These are phyloP conservation scores for Cynara cardunculus DNA, from an alignment of 129 eudicot genomes.

Conservation along the genomic window DNA sequence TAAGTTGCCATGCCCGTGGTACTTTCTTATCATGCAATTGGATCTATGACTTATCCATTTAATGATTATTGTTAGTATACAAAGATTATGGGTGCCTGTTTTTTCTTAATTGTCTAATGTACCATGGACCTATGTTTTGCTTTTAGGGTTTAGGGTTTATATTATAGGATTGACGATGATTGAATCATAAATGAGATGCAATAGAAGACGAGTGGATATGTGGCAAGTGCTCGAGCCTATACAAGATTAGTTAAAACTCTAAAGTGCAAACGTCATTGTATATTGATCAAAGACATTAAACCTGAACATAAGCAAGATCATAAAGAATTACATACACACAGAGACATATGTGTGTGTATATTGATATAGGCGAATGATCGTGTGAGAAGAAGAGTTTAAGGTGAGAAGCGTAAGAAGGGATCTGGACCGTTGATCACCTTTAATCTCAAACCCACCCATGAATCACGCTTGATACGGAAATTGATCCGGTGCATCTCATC, in stretches of 20 bases:
- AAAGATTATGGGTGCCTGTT: background rate
- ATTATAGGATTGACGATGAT: background rate
- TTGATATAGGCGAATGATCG: too few relatives aligned
- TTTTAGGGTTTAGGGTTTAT: background rate
- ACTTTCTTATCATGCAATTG: conserved; percentile 8
- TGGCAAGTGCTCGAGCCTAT: background rate
- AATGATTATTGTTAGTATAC: background rate
- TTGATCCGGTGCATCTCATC: too few relatives aligned
- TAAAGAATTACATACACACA: too few relatives aligned
- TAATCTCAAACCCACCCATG: too few relatives aligned
- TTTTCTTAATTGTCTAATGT: background rate
- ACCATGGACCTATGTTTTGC: background rate
- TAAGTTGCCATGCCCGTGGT: conserved; percentile 5
- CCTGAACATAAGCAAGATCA: background rate
- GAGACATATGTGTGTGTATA: too few relatives aligned
- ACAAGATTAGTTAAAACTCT: background rate
- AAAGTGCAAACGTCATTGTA: background rate
- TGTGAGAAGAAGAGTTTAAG: too few relatives aligned
- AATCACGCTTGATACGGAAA: too few relatives aligned
- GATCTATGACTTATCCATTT: background rate
- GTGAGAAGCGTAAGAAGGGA: too few relatives aligned
- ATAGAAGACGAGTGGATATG: background rate
- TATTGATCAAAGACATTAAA: background rate
- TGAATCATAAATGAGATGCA: too few relatives aligned
- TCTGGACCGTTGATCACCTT: too few relatives aligned